A percentile compares a stretch with the other conserved stretches of the same genome.
Conservation (phyloP, 2,329 filamentous ascomycete genomes). For the Penicillium crustosum region DNA sequence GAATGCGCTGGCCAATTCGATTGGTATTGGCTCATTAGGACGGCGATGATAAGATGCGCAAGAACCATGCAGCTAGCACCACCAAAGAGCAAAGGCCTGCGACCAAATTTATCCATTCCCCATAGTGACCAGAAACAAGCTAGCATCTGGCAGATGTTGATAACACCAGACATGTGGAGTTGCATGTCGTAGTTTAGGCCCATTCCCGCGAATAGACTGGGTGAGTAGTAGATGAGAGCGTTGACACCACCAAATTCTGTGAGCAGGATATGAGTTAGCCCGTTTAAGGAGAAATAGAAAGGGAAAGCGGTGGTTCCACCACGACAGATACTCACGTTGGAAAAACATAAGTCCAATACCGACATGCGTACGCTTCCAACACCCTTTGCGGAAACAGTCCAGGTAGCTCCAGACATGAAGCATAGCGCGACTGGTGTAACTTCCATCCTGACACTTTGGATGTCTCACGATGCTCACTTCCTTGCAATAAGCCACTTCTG, state of each 20-base stretch:
- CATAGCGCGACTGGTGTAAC: constrained; percentile 4
- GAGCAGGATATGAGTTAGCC: constrained; percentile 44
- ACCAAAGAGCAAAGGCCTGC: constrained; percentile 25
- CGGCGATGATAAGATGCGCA: constrained; percentile 32
- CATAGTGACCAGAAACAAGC: constrained; percentile 30
- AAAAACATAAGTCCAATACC: constrained; percentile 46
- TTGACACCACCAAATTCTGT: constrained; percentile 47
- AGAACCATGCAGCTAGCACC: constrained; percentile 28
- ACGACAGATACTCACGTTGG: constrained; percentile 34
- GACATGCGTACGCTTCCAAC: constrained; percentile 48
- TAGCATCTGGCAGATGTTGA: constrained; percentile 36
- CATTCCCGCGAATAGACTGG: constrained; percentile 41
- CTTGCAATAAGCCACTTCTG: constrained; percentile 49
- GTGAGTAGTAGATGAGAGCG: constrained; percentile 51
- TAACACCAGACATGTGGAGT: constrained; percentile 27
- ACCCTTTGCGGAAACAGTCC: constrained; percentile 49
- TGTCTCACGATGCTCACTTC: constrained; percentile 40
- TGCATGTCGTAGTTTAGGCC: constrained; percentile 28
- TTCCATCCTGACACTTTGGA: constrained; percentile 4
- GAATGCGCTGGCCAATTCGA: constrained; percentile 22
- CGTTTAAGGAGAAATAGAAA: background rate
- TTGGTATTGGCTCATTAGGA: constrained; percentile 21
- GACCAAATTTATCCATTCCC: constrained; percentile 33
- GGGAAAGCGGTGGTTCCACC: background rate
- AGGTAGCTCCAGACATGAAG: constrained; percentile 11